These are phyloP conservation scores for Thraustochytrium sp. DNA, from an alignment of 352 stramenopile genomes.

Conservation along the genomic window DNA sequence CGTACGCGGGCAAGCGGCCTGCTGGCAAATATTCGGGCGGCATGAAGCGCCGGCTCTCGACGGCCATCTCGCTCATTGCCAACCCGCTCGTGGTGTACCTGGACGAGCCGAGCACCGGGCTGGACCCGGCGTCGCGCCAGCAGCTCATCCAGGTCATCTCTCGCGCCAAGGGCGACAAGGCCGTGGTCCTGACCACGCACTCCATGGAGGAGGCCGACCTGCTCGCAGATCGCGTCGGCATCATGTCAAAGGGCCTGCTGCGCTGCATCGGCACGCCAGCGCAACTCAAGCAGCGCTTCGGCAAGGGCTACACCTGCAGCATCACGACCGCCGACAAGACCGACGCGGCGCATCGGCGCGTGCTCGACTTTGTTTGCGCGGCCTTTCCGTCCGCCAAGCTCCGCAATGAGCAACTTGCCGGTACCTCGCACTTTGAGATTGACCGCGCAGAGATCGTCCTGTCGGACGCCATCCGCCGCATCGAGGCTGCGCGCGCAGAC, in stretches of 20 bases:
- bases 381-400: slow-evolving; percentile 11
- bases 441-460: slow-evolving; percentile 61
- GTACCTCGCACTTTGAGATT: slow-evolving; percentile 65
- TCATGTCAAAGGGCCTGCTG: slow-evolving; percentile 41
- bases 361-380: neutral
- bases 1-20: slow-evolving; percentile 69
- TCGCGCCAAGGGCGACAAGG: slow-evolving; percentile 58
- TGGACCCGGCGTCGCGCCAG: slow-evolving; percentile 87
- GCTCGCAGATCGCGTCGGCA: slow-evolving; percentile 48
- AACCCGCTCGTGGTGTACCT: slow-evolving; percentile 77
- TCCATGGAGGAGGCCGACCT: slow-evolving; percentile 53
- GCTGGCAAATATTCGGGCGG: slow-evolving; percentile 73
- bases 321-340: slow-evolving; percentile 28
- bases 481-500: slow-evolving; percentile 59
- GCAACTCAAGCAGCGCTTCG: slow-evolving; percentile 49
- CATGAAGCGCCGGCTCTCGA: slow-evolving; percentile 89
- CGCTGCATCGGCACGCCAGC: slow-evolving; percentile 45
- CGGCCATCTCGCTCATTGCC: slow-evolving; percentile 89
- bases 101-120: slow-evolving; percentile 83
- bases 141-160: slow-evolving; percentile 87
- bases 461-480: slow-evolving; percentile 62
- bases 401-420: slow-evolving; percentile 61
- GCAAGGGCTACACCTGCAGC: slow-evolving; percentile 44
- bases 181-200: slow-evolving; percentile 52
- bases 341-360: slow-evolving; percentile 12